phyloP scores from a whole-genome alignment of 2,329 filamentous ascomycete genomes.

The Blastomyces gilchristii region DNA sequence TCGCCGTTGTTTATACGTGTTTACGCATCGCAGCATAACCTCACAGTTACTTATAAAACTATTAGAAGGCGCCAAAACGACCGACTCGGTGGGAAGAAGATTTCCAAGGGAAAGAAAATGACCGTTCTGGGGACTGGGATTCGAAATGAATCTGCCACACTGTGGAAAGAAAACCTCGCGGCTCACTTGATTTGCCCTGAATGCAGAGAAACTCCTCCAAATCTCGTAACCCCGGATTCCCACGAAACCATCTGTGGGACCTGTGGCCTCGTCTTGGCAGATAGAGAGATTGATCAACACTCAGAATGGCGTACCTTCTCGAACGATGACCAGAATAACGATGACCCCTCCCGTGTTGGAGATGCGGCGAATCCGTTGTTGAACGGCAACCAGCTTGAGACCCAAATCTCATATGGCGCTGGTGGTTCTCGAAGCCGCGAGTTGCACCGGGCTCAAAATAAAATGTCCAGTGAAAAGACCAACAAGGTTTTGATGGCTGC shows the following conservation, averaged over 20 bases:
- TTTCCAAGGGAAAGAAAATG: constrained; percentile 29
- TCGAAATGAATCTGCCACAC: constrained; percentile 32
- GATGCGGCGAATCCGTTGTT: constrained; percentile 83
- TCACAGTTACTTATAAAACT: constrained; percentile 34
- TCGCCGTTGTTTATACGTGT: constrained; percentile 58
- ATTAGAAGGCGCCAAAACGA: constrained; percentile 35
- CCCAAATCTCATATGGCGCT: constrained; percentile 75
- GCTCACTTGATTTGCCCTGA: constrained; percentile 78
- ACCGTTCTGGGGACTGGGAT: constrained; percentile 33
- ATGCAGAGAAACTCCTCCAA: constrained; percentile 84
- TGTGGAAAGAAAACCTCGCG: constrained; percentile 76
- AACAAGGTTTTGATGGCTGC: constrained; percentile 73
- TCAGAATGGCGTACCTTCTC: constrained; percentile 99
- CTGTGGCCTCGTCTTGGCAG: constrained; percentile 82
- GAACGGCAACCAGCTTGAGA: constrained; percentile 81
- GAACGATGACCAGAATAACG: constrained; percentile 92
- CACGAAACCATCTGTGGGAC: constrained; percentile 86
- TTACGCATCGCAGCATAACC: constrained; percentile 40
- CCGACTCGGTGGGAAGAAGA: constrained; percentile 21
- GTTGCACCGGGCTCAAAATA: constrained; percentile 73
- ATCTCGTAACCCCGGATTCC: constrained; percentile 85
- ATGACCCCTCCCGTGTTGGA: constrained; percentile 96
- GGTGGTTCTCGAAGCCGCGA: constrained; percentile 59
- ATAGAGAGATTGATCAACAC: constrained; percentile 86
- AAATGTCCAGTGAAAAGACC: constrained; percentile 67